Evolutionary conservation across 805 yeast genomes (phyloP), one percentile per base, ranked within the genome.

Genomic region (Nakazawaea pomicola): DNA sequence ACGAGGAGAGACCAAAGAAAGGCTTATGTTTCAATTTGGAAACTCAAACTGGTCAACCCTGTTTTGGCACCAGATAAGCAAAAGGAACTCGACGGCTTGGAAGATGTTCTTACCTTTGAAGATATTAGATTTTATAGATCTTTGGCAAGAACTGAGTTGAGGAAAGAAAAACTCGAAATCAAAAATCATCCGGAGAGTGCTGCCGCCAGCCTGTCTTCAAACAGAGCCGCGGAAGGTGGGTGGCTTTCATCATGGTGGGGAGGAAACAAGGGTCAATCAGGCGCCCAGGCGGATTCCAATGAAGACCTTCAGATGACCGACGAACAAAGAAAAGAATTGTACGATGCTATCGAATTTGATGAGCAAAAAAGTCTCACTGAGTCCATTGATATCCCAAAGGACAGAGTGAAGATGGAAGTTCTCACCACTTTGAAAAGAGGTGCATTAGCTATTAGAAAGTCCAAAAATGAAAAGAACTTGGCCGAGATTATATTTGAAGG

Each of bases 291-390:
- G 3, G 53, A 52, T 2, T 45, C 50, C 1, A 61, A 62, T 6
- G 65, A 68, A 3, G 57, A 64, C 2, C 56, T 80, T 20, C 65
- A 68, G 6, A 74, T 93, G 57, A 77, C 93, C 0, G 95, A 87
- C 11, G 95, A 89, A 49, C 96, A 93, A 54, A 72, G 86, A 47
- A 73, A 87, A 54, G 99, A 95, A 45, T 67, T 93, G 16, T 90
- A 88, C 54, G 95, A 87, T 46, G 95, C 97, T 0, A 90, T 93
- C 48, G 99, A 90, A 47, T 90, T 81, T 50, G 86, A 90, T 50
- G 96, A 90, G 46, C 61, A 68, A 16, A 67, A 73, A 36, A 66
- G 65, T 1, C 41, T 74, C 1, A 53, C 69, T 1, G 78, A 77
- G 21, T 64, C 81, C 1, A 62, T 79, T 6, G 81, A 83, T 44